phyloP scores from a whole-genome alignment of 2,329 filamentous ascomycete genomes.

The Talaromyces sp. region DNA sequence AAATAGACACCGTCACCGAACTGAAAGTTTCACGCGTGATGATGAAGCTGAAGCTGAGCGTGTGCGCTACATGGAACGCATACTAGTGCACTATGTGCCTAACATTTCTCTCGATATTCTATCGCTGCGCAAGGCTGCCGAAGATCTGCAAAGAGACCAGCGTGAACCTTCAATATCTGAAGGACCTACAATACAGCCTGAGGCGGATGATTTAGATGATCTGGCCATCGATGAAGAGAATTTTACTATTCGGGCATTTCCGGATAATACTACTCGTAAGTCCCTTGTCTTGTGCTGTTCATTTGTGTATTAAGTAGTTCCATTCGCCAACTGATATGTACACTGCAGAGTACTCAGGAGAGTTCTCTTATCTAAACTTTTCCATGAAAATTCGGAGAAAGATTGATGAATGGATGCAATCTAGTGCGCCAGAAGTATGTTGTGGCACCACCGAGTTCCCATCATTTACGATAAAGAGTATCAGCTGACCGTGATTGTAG shows the following conservation, averaged over 20 bases:
- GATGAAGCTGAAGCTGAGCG: slow-evolving; percentile 37
- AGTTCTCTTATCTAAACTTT: slow-evolving; percentile 46
- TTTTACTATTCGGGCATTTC: slow-evolving; percentile 39
- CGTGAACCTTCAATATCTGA: slow-evolving; percentile 31
- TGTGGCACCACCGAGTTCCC: background rate
- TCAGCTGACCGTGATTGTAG: slow-evolving; percentile 22
- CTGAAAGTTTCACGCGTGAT: slow-evolving; percentile 31
- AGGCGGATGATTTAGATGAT: slow-evolving; percentile 38
- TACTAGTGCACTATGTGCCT: slow-evolving; percentile 49
- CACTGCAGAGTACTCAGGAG: slow-evolving; percentile 42
- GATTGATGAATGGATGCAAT: slow-evolving; percentile 43
- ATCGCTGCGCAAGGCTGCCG: slow-evolving; percentile 42
- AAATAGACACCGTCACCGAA: slow-evolving; percentile 27
- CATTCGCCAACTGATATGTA: background rate
- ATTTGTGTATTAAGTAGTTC: background rate
- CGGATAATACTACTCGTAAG: slow-evolving; percentile 40
- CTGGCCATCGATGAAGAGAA: slow-evolving; percentile 41
- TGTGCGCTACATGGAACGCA: slow-evolving; percentile 45
- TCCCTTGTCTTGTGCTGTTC: background rate
- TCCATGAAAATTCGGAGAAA: slow-evolving; percentile 43
- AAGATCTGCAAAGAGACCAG: slow-evolving; percentile 42
- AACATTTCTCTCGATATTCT: slow-evolving; percentile 43
- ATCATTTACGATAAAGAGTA: background rate
- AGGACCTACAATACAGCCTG: slow-evolving; percentile 28
- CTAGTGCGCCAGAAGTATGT: slow-evolving; percentile 34